Percentiles rank a stretch among this genome's conserved stretches.
These are phyloP conservation scores for Diplodia mutila DNA, from an alignment of 2,329 filamentous ascomycete genomes.

Conservation along the genomic window DNA sequence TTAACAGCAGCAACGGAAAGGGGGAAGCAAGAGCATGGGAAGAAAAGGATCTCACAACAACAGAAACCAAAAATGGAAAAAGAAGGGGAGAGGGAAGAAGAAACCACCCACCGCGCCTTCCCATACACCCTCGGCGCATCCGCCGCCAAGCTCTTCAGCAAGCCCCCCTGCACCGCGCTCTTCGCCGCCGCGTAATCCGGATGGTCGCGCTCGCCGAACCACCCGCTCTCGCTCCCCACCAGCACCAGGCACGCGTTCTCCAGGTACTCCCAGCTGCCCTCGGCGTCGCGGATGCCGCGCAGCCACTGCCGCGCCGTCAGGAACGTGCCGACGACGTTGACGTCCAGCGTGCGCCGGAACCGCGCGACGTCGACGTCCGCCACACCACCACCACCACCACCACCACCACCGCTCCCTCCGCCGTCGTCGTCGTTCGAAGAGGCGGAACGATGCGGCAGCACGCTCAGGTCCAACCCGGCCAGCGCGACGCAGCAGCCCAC, in stretches of 20 bases:
- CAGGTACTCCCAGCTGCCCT: conserved; percentile 28
- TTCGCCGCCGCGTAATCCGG: conserved; percentile 53
- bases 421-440: background rate
- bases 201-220: conserved; percentile 49
- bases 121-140: conserved; percentile 46
- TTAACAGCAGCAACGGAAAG: background rate
- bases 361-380: conserved; percentile 48
- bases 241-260: conserved; percentile 49
- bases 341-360: conserved; percentile 46
- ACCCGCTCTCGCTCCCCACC: conserved; percentile 51
- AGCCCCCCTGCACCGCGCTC: conserved; percentile 50
- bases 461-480: conserved; percentile 50
- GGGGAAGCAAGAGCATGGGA: background rate
- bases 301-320: conserved; percentile 51
- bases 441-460: conserved; percentile 40
- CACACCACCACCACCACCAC: conserved; percentile 32
- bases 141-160: conserved; percentile 47
- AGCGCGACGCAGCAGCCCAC: conserved; percentile 49
- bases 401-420: background rate
- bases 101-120: conserved; percentile 31
- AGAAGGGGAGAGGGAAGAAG: background rate
- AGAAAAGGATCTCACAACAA: background rate
- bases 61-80: background rate
- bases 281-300: conserved; percentile 36
- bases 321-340: conserved; percentile 46